A percentile compares a stretch with the other conserved stretches of the same genome.
These are phyloP conservation scores for Rhodofomes roseus DNA, from an alignment of 1,284 basidiomycete species.

Conservation along the genomic window DNA sequence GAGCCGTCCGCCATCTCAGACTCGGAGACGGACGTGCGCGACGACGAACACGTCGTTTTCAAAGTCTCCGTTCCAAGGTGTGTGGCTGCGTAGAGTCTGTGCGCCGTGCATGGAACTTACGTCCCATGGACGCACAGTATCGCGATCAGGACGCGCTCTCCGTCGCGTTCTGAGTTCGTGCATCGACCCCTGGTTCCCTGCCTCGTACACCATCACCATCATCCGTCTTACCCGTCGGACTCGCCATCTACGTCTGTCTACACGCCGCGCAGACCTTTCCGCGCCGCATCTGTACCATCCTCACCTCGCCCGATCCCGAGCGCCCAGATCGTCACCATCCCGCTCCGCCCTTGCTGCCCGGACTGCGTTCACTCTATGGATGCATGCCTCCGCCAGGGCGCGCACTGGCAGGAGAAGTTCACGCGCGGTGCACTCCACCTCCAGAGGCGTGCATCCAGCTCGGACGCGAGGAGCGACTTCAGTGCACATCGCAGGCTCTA, in stretches of 20 bases:
- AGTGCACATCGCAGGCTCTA: conserved; percentile 17
- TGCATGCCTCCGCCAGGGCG: conserved; percentile 41
- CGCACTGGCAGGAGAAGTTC: conserved; percentile 56
- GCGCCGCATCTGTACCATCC: conserved; percentile 21
- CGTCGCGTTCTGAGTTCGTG: conserved; percentile 14
- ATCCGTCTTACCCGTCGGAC: background rate
- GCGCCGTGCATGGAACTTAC: background rate
- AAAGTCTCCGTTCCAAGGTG: conserved; percentile 61
- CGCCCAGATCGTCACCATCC: conserved; percentile 37
- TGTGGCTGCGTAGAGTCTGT: background rate
- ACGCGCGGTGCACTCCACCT: conserved; percentile 47
- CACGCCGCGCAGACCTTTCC: conserved; percentile 6
- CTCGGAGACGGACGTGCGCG: conserved; percentile 24
- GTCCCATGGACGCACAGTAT: conserved; percentile 13
- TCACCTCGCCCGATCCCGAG: conserved; percentile 23
- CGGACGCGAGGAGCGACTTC: conserved; percentile 19
- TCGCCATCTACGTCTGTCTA: background rate
- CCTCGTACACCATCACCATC: conserved; percentile 18
- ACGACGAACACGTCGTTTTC: conserved; percentile 46
- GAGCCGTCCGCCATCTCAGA: conserved; percentile 27
- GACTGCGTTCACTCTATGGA: conserved; percentile 49
- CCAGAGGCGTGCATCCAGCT: conserved; percentile 51
- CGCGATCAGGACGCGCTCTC: conserved; percentile 20
- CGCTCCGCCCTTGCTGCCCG: conserved; percentile 57
- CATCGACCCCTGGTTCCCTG: conserved; percentile 26